A percentile compares a stretch with the other conserved stretches of the same genome.
These are phyloP conservation scores for Pseudopithomyces maydicus DNA, from an alignment of 2,329 filamentous ascomycete genomes.

Conservation along the genomic window DNA sequence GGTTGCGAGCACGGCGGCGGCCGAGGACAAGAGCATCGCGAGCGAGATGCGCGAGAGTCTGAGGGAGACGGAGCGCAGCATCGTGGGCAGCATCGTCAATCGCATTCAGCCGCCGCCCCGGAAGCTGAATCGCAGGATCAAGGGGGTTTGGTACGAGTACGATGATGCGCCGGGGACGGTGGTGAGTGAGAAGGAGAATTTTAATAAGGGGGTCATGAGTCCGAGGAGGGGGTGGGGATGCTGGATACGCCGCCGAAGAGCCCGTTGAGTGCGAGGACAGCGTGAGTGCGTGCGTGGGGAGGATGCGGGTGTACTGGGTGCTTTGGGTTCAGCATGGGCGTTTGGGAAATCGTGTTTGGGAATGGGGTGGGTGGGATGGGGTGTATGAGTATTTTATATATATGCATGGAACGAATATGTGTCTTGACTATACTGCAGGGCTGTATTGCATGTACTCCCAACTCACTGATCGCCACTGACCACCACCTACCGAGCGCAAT, in stretches of 20 bases:
- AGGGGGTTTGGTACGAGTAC: conserved; percentile 46
- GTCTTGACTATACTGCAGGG: too few species aligned
- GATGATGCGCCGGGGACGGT: conserved; percentile 18
- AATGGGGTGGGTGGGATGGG: too few species aligned
- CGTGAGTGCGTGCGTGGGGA: neutral
- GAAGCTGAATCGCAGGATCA: conserved; percentile 40
- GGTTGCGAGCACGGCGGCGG: neutral
- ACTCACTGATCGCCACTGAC: too few species aligned
- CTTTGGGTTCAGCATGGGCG: too few species aligned
- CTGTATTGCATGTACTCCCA: too few species aligned
- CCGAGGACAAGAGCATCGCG: conserved; percentile 6
- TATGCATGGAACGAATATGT: too few species aligned
- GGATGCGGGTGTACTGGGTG: too few species aligned
- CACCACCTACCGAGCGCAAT: too few species aligned
- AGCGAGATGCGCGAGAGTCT: neutral
- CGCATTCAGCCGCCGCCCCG: conserved; percentile 35
- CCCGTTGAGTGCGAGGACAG: conserved; percentile 16
- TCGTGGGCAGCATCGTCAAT: conserved; percentile 22
- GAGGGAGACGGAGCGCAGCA: conserved; percentile 2
- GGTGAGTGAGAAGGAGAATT: neutral
- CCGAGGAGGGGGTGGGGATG: conserved; percentile 21
- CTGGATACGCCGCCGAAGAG: conserved; percentile 31
- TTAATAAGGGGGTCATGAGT: conserved; percentile 4
- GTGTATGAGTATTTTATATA: too few species aligned
- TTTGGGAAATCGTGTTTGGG: neutral